These are phyloP conservation scores for Crithidia sp. DNA, from an alignment of 208 protist species.

Conservation along the genomic window DNA sequence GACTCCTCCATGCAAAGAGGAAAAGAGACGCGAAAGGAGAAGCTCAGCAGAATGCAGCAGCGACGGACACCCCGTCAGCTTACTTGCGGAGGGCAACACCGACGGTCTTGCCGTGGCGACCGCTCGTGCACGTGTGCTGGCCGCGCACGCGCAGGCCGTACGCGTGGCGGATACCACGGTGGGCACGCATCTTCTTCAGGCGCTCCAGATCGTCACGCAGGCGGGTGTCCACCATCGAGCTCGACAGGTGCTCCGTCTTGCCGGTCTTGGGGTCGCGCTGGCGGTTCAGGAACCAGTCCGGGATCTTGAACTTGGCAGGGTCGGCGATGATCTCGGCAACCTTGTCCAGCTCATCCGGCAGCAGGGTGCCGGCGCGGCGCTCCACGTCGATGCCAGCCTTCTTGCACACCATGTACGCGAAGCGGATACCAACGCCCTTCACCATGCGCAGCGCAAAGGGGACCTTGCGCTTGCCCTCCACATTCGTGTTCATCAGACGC, in stretches of 20 bases:
- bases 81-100: constrained; percentile 86
- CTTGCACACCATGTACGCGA: constrained; percentile 98
- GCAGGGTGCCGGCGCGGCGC: constrained; percentile 95
- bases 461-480: constrained; percentile 98
- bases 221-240: constrained; percentile 97
- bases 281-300: constrained; percentile 99
- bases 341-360: constrained; percentile 96
- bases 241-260: constrained; percentile 97
- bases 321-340: constrained; percentile 98
- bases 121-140: constrained; percentile 99
- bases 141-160: constrained; percentile 99
- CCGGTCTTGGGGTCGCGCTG: constrained; percentile 98
- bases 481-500: constrained; percentile 99
- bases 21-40: too few relatives aligned
- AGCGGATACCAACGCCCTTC: constrained; percentile 99
- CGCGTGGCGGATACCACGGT: constrained; percentile 99
- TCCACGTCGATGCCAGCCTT: constrained; percentile 98
- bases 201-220: constrained; percentile 99
- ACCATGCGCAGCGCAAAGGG: constrained; percentile 98
- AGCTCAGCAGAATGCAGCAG: not conserved
- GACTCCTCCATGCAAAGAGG: too few relatives aligned
- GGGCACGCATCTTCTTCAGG: constrained; percentile 99
- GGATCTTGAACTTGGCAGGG: constrained; percentile 99
- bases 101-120: constrained; percentile 95
- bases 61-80: constrained; percentile 1